phyloP scores from a whole-genome alignment of 306 rosid genomes.

The Rosa rugosa region DNA sequence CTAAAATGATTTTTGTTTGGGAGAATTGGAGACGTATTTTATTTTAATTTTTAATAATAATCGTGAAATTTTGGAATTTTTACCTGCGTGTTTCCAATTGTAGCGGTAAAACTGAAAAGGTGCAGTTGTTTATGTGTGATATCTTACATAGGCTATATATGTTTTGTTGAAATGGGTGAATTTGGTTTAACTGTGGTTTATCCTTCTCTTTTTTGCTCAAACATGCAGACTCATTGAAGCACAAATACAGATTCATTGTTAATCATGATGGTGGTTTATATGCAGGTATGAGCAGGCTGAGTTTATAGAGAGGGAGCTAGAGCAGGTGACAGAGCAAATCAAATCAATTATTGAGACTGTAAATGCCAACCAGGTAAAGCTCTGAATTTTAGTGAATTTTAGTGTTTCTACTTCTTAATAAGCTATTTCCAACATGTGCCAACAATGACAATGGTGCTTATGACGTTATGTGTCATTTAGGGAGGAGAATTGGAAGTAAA shows the following conservation, averaged over 20 bases:
- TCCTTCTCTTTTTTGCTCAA: background rate
- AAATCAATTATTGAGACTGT: constrained; percentile 82
- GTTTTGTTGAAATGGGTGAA: background rate
- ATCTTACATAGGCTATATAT: background rate
- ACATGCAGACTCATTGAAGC: background rate
- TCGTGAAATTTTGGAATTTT: background rate
- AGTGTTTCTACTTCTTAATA: background rate
- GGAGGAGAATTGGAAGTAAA: constrained; percentile 82
- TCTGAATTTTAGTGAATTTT: constrained; percentile 17
- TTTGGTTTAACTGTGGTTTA: background rate
- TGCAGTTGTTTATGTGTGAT: background rate
- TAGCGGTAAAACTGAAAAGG: background rate
- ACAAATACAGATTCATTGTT: background rate
- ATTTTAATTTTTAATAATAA: too few relatives aligned
- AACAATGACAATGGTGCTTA: constrained; percentile 17
- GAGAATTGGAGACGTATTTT: too few relatives aligned
- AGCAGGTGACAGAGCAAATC: constrained; percentile 95
- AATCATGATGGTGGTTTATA: background rate
- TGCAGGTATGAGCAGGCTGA: constrained; percentile 94
- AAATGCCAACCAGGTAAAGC: constrained; percentile 81
- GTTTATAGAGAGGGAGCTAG: constrained; percentile 83
- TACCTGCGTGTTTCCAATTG: background rate
- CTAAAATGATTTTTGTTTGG: background rate
- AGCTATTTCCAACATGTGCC: background rate
- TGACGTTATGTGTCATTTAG: constrained; percentile 35